phyloP scores from a whole-genome alignment of 2,329 filamentous ascomycete genomes.

The Chaetothyriales sp. region DNA sequence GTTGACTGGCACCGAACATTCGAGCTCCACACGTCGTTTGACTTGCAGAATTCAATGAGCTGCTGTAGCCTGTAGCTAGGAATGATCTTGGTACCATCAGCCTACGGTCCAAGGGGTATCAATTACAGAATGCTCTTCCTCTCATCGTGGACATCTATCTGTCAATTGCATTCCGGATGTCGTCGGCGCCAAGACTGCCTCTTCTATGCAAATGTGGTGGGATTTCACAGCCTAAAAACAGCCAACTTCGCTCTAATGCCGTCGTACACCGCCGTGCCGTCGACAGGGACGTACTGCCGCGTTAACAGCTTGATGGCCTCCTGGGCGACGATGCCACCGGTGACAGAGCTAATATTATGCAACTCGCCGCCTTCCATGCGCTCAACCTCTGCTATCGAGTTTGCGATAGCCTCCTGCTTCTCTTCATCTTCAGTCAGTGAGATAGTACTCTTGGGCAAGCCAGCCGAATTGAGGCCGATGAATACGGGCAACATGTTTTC shows the following conservation, averaged over 20 bases:
- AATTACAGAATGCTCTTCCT: too few relatives aligned
- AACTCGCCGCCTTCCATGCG: constrained; percentile 73
- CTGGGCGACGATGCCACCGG: constrained; percentile 88
- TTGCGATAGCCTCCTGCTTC: constrained; percentile 32
- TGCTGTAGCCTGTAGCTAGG: too few relatives aligned
- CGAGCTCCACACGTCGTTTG: too few relatives aligned
- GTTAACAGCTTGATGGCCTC: constrained; percentile 76
- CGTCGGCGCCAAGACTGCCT: too few relatives aligned
- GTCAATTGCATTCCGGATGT: too few relatives aligned
- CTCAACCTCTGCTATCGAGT: constrained; percentile 53
- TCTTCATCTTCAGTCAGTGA: constrained; percentile 25
- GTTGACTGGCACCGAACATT: too few relatives aligned
- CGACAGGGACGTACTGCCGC: constrained; percentile 51
- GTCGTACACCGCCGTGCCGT: constrained; percentile 52
- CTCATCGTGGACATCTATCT: too few relatives aligned
- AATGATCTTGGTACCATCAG: too few relatives aligned
- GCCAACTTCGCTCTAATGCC: constrained; percentile 43
- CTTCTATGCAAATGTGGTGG: neutral
- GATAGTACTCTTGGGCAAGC: constrained; percentile 22
- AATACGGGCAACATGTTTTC: constrained; percentile 55
- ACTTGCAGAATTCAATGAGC: too few relatives aligned
- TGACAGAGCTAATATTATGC: constrained; percentile 79
- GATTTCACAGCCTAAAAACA: constrained; percentile 14
- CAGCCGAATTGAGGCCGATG: constrained; percentile 42
- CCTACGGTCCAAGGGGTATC: too few relatives aligned